Evolutionary conservation across 306 rosid genomes (phyloP), one percentile per base, ranked within the genome.

Genomic region (Dryas drummondii): DNA sequence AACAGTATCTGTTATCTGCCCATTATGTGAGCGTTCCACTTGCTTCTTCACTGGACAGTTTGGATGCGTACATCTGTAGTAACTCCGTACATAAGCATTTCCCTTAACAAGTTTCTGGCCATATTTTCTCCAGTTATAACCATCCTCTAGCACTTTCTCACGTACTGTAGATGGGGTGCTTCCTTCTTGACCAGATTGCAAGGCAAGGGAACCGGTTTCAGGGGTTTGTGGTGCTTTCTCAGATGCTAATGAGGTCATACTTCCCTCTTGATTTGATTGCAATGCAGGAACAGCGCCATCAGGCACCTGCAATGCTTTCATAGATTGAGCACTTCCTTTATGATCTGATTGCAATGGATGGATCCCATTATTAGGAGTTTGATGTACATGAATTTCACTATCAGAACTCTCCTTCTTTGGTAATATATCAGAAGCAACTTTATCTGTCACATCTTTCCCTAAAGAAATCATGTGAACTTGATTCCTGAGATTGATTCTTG

Each of bases 61-160:
- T 49, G 94, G 85, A 83, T 87, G 74, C 0, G 98, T 89, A 76
- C 98, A 94, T 80, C 86, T 89, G 82, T 91, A 94, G 83, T 94
- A 94, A 84, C 96, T 91, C 81, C 97, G 70, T 68, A 86, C 85
- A 79, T 83, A 94, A 60, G 86, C 88, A 80, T 89, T 91, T 44
- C 91, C 92, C 78, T 85, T 94, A 22, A 94, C 97, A 57, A 75
- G 73, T 83, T 94, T 94, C 86, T 94, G 98, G 58, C 98, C 98
- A 74, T 94, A 91, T 79, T 94, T 94, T 72, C 98, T 79, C 98
- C 98, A 93, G 82, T 91, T 89, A 86, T 84, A 93, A 66, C 98
- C 98, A 80, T 91, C 98, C 65, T 86, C 86, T n/a, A 89, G 76
- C 48, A 84, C 88, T 82, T 83, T 86, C 88, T 82, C 94, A 7